These are phyloP conservation scores for Trypanosoma platydactyli DNA, from an alignment of 208 protist genomes.

Conservation along the genomic window DNA sequence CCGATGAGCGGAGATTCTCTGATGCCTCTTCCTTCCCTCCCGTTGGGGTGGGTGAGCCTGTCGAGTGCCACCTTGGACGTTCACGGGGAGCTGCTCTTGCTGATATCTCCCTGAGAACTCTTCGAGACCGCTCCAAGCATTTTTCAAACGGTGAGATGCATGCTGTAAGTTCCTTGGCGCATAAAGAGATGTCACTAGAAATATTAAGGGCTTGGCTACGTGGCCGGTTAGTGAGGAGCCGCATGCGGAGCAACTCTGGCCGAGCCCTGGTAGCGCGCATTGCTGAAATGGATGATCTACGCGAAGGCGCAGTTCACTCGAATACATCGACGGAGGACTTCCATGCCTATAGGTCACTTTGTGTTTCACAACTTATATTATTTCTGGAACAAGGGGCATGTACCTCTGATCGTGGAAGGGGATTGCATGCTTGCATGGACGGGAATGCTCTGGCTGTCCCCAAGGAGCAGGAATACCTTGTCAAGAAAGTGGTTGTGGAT, in stretches of 20 bases:
- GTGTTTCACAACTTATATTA: slow-evolving; percentile 7
- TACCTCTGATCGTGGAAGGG: neutral
- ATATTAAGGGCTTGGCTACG: slow-evolving; percentile 7
- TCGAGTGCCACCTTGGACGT: too few relatives aligned
- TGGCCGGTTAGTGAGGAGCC: slow-evolving; percentile 16
- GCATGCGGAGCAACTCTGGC: slow-evolving; percentile 2
- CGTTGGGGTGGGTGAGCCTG: too few relatives aligned
- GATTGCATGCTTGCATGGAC: neutral
- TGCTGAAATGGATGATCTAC: neutral
- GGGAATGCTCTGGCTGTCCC: neutral
- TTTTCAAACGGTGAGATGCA: too few relatives aligned
- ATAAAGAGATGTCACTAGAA: neutral
- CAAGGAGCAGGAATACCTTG: neutral
- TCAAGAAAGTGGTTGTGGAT: neutral
- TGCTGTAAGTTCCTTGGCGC: too few relatives aligned
- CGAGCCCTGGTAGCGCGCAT: slow-evolving; percentile 6
- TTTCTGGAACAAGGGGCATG: slow-evolving; percentile 4
- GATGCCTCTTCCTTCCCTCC: too few relatives aligned
- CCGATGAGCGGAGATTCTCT: too few relatives aligned
- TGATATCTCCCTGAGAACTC: too few relatives aligned
- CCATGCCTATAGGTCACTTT: neutral
- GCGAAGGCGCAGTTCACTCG: neutral
- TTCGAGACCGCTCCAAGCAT: too few relatives aligned
- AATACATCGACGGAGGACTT: neutral
- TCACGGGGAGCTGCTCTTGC: too few relatives aligned